Evolutionary conservation across 331 rosid species (phyloP).

Genomic region (Acacia concinna): DNA sequence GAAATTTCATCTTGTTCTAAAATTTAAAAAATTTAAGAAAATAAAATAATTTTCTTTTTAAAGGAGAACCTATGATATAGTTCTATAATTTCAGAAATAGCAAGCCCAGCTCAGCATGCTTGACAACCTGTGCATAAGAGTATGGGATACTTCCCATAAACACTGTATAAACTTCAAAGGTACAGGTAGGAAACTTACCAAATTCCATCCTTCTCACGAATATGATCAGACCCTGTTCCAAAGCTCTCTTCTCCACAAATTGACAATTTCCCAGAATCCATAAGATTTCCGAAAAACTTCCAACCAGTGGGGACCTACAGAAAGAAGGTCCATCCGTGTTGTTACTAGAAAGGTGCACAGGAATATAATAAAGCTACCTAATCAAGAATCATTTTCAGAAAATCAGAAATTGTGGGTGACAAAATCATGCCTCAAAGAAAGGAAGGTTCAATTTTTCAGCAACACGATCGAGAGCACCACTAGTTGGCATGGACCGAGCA

Average conservation of each 20-base stretch:
- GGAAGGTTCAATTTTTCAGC: conserved; percentile 88
- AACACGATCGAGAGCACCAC: conserved; percentile 91
- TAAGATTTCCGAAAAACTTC: conserved; percentile 98
- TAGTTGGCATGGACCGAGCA: conserved; percentile 98
- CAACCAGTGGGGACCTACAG: conserved; percentile 96
- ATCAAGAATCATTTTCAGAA: conserved; percentile 19
- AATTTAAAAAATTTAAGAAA: not conserved
- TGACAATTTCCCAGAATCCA: conserved; percentile 95
- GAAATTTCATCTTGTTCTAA: not conserved
- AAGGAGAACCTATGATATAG: not conserved
- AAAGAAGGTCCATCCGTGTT: conserved; percentile 22
- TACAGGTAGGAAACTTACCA: conserved; percentile 61
- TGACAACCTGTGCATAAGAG: not conserved
- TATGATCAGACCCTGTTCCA: conserved; percentile 98
- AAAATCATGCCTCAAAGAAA: conserved; percentile 79
- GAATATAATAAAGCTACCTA: conserved; percentile 15
- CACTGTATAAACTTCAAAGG: conserved; percentile 3
- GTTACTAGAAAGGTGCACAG: conserved; percentile 25
- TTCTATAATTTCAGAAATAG: not conserved
- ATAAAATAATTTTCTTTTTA: not conserved
- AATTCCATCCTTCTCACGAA: conserved; percentile 98
- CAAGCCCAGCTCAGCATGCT: not conserved
- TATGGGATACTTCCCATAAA: not conserved
- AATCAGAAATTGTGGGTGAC: not conserved
- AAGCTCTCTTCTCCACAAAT: conserved; percentile 98